Conservation (phyloP, 805 yeast genomes). For the Pichia heedii region DNA sequence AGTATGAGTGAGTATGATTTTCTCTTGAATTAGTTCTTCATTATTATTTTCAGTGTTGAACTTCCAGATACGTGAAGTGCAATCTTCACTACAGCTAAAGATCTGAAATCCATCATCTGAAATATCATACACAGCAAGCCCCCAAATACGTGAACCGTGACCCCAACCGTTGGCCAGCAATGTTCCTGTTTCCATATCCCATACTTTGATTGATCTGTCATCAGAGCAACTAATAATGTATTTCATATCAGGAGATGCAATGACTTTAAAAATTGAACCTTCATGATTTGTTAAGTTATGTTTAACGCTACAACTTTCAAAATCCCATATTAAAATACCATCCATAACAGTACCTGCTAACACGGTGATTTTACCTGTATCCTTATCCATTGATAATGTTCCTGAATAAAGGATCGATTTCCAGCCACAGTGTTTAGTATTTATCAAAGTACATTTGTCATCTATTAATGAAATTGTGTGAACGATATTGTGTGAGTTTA, state of each 20-base stretch:
- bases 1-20: conserved; percentile 58
- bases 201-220: conserved; percentile 78
- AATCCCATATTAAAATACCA: conserved; percentile 76
- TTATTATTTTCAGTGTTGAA: conserved; percentile 24
- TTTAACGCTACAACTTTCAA: conserved; percentile 32
- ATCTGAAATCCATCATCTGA: conserved; percentile 24
- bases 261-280: conserved; percentile 85
- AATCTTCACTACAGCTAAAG: conserved; percentile 78
- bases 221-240: conserved; percentile 80
- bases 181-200: conserved; percentile 51
- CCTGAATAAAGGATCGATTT: conserved; percentile 87
- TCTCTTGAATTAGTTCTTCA: conserved; percentile 32
- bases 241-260: conserved; percentile 45
- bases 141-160: conserved; percentile 92
- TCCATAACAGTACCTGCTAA: conserved; percentile 94
- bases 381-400: conserved; percentile 42
- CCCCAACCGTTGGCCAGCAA: conserved; percentile 87
- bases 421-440: conserved; percentile 44
- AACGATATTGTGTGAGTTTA: conserved; percentile 76
- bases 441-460: conserved; percentile 17
- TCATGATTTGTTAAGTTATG: conserved; percentile 67
- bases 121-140: conserved; percentile 43
- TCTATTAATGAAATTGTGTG: conserved; percentile 25
- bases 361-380: conserved; percentile 34
- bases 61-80: conserved; percentile 73